Percentiles rank a stretch among this genome's conserved stretches.
Evolutionary conservation across 768 basidiomycete genomes (phyloP).

Genomic region (Amanita fuliginea): DNA sequence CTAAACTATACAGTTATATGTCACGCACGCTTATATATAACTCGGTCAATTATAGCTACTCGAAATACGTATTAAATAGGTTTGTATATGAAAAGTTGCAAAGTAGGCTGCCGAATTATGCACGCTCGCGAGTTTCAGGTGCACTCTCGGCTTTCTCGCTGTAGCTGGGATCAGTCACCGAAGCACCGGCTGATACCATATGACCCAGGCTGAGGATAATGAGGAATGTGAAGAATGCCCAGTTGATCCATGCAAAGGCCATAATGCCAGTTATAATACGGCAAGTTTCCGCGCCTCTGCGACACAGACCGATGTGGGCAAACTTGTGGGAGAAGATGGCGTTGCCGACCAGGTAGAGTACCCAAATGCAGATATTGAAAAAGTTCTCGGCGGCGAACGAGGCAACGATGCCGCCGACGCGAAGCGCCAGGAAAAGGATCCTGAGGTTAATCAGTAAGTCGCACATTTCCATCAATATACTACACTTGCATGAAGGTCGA

Average conservation of each 20-base stretch:
- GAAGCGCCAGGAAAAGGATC: slow-evolving; percentile 19
- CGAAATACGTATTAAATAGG: too few relatives aligned
- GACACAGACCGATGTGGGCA: slow-evolving; percentile 40
- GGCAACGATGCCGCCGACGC: slow-evolving; percentile 21
- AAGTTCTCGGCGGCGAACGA: slow-evolving; percentile 34
- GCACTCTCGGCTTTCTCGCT: slow-evolving; percentile 4
- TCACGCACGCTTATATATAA: too few relatives aligned
- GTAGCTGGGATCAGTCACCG: slow-evolving; percentile 12
- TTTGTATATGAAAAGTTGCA: too few relatives aligned
- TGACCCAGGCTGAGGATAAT: slow-evolving; percentile 26
- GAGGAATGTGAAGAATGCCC: slow-evolving; percentile 40
- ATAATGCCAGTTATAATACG: slow-evolving; percentile 53
- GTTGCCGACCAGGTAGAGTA: slow-evolving; percentile 57
- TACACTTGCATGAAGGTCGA: slow-evolving; percentile 38
- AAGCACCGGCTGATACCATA: slow-evolving; percentile 10
- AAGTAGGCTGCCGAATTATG: background rate
- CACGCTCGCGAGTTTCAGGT: slow-evolving; percentile 1
- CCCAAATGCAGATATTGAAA: slow-evolving; percentile 42
- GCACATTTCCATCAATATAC: background rate
- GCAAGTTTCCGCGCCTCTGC: slow-evolving; percentile 42
- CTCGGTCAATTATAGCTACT: too few relatives aligned
- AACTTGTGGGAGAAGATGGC: slow-evolving; percentile 48
- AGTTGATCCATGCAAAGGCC: slow-evolving; percentile 61
- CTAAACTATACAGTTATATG: slow-evolving; percentile 47
- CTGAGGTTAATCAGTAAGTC: slow-evolving; percentile 21